Evolutionary conservation across 1,139 yeast species (phyloP), one percentile per base, ranked within the genome.

Genomic region (Hyphopichia burtonii): DNA sequence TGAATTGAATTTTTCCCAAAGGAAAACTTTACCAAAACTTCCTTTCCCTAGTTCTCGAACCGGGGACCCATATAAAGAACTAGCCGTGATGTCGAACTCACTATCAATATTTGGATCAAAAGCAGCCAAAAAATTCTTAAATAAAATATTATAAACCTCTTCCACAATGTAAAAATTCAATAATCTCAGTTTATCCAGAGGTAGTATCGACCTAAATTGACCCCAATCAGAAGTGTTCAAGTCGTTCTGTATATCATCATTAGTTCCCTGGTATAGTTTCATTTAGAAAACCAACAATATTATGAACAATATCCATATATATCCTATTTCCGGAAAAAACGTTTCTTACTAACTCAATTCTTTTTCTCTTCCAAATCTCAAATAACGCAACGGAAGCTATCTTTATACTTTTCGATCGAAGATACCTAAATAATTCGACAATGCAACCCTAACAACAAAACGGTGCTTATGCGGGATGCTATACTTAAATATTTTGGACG

Each of bases 11-110:
- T 37, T 37, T 37, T 31, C 34, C 34, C 34, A 37, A 9, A 37
- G 27, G 20, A 10, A 31, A 14, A 31, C 39, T 19, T 30, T 37
- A 18, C 39, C 39, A 37, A 37, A 37, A 18, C 28, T 37, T 11
- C 39, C 34, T 14, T 37, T 37, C 19, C 39, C 34, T 4, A 37
- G n/a, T 17, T 20, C 30, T 9, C 34, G 17, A 10, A 16, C 15
- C 12, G 39, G 39, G 4, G 19, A n/a, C 9, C 38, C 38, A 19
- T 36, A 36, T 18, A 36, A 18, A 5, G 22, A 16, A n/a, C 7
- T 19, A 15, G 38, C 38, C 15, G 28, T 17, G 4, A 5, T 12
- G 18, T 6, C 12, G n/a, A 25, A 25, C 4, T 34, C 17, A 18
- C 3, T 17, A 7, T 35, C 30, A 17, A 11, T 8, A 15, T 30